Evolutionary conservation across 169 alveolate genomes (phyloP), one percentile per base, ranked within the genome.

Genomic region (Plasmodium coatneyi): DNA sequence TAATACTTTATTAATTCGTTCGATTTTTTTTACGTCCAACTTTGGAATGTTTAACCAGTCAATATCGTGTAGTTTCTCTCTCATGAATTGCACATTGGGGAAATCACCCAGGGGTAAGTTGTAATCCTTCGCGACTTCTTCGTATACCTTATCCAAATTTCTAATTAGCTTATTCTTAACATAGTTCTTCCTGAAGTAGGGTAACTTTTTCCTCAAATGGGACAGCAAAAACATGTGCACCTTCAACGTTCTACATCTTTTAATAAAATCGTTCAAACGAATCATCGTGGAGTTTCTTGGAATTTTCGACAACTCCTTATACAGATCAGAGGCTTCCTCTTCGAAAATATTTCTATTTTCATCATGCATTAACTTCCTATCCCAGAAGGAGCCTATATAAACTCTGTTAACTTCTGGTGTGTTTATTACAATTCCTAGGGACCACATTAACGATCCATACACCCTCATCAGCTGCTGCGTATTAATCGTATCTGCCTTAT

Each of bases 391-490:
- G 39, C 98, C 98, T 5, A 95, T 95, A 92, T 93, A 96, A 6
- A 96, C 97, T 30, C 98, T 94, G 9, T 96, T 94, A 7, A 96
- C 97, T 72, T 96, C 95, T 36, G 95, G 95, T 4, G 95, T 92
- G 46, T 92, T 84, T 78, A 80, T 83, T 5, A 71, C 97, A 76
- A 96, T 96, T 16, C 97, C 97, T 25, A 96, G 92, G 0, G 96
- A 92, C 97, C 97, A 95, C 97, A 96, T 96, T n/a, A 95, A 92
- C 30, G 97, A 97, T 32, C 98, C 98, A 82, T 96, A 96, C n/a
- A 96, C 97, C 10, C 98, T 95, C 97, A 96, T 92, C 71, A 96
- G 96, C 92, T 96, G 98, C 93, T 96, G 97, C 28, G 97, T 95
- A 49, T 78, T 92, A 81, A 95, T 96, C 83, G 92, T 86, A 66